Evolutionary conservation across 73 alveolate genomes (phyloP), one percentile per base, ranked within the genome.

Genomic region (Effrenium voratum): DNA sequence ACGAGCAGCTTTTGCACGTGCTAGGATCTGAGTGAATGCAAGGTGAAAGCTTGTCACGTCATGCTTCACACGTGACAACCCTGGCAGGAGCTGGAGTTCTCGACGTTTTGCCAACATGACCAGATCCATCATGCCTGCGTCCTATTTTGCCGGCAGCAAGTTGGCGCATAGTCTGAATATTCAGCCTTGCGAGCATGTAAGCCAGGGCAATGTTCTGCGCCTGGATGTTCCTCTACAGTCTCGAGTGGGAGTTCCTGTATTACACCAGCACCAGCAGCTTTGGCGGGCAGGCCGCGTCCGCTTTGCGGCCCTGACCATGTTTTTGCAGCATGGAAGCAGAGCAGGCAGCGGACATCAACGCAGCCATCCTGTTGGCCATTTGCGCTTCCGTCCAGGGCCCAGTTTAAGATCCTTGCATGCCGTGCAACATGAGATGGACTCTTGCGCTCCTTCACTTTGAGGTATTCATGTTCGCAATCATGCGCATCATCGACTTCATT

Each of bases 121-220:
- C 40, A 90, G 88, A 28, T 90, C 97, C 1, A 90, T 90, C 76
- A 90, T 90, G 97, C 34, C 28, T 44, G 82, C 28, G 41, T 30
- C 94, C 38, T 22, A 63, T 81, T 3, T 34, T 75, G 85, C 47
- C n/a, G n/a, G n/a, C n/a, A n/a, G n/a, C n/a, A n/a, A n/a, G n/a
- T n/a, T n/a, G n/a, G n/a, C n/a, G n/a, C n/a, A n/a, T n/a, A n/a
- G 30, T 55, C 30, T 55, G 22, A 22, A 12, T 55, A 15, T 22
- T 15, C 68, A 55, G 12, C 30, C 12, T 22, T 12, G 30, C 68
- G 30, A 12, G 24, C 49, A 34, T n/a, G 10, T 30, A 34, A 40
- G 46, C 63, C 52, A 90, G 97, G 97, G 97, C 97, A 5, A 90
- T 90, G 97, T 90, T 68, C 75, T 90, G 97, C 30, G 97, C 97